Evolutionary conservation across 306 rosid genomes (phyloP), one percentile per base, ranked within the genome.

Genomic region (Lathyrus sativus): DNA sequence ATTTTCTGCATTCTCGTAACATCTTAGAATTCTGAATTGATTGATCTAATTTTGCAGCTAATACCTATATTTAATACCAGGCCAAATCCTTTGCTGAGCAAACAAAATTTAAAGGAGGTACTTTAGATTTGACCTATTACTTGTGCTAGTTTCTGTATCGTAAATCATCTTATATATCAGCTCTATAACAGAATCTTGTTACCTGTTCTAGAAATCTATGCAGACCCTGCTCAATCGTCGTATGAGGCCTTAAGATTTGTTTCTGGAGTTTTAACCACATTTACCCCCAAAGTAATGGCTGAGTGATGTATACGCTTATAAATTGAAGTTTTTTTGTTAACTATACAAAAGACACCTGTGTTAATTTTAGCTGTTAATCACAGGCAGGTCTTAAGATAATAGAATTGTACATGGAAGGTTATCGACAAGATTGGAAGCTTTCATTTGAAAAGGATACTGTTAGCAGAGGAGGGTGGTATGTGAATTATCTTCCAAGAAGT

Each of bases 391-490:
- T 90, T 62, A 89, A 89, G 85, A 86, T 89, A 75, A 83, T 92
- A 77, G 86, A 89, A 51, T 67, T 69, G 60, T 86, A 88, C 74
- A 81, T 84, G 96, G 96, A 92, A 79, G 98, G 98, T 49, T 92
- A 92, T 74, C 69, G 96, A 67, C 98, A 92, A 79, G 96, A 92
- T 50, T 89, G 98, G 96, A 83, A 92, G 80, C 95, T 92, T 55
- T 89, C 98, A 29, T 92, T 76, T 65, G 86, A 92, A 82, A 85
- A 78, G 70, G 93, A 92, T 72, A 92, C 96, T 0, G 83, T 86
- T 54, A 13, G 53, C 45, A 81, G 80, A 85, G 98, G 96, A 29
- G 96, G 98, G 79, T 92, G 96, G 98, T 88, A 89, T 67, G 75
- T 65, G 44, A 68, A 70, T 49, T 62, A 41, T 68, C 57, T 65